Base-by-base conservation (phyloP, 257 asterid species). In the Marsdenia floribunda region DNA sequence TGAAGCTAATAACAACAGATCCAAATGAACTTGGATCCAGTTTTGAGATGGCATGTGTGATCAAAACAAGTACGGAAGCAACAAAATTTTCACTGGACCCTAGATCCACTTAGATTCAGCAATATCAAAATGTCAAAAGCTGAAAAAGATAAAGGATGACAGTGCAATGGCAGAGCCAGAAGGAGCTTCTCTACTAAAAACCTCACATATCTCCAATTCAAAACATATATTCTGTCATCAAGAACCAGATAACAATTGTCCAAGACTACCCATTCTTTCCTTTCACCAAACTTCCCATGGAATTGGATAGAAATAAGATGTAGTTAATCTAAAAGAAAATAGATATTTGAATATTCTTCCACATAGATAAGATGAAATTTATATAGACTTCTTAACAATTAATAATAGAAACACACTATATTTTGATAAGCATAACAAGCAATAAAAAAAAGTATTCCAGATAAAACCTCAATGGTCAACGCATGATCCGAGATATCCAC, bases 401-500 rank as follows among this genome's bases (percentile, higher is more conserved):
- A 42, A 55, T 70, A 72, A 55, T 21, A 50, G 13, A 42, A 19
- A n/a, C 11, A 57, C 4, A 40, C 26, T 21, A 18, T 57, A 55
- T 26, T 29, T 46, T 54, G 69, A 44, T 21, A 67, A 8, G 22
- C 42, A 2, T 35, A 52, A 22, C 11, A 58, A 18, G 18, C 38
- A 53, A 52, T 44, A 2, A 77, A 15, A 11, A 38, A 66, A 53
- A 54, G 29, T 69, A 65, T 13, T 81, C 46, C 19, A 38, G 53
- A n/a, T 79, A 76, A 78, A 79, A 94, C 98, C 97, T 94, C 99
- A 57, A 94, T 90, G n/a, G 97, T 91, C 24, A 94, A 87, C 24
- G 97, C 86, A 69, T 86, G 84, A 77, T 94, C 97, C 70, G 98
- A 89, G 73, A 94, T 92, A 86, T 94, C 98, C 73, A 94, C 98